Evolutionary conservation across 116 monocot genomes (phyloP), one percentile per base, ranked within the genome.

Genomic region (Posidonia oceanica): DNA sequence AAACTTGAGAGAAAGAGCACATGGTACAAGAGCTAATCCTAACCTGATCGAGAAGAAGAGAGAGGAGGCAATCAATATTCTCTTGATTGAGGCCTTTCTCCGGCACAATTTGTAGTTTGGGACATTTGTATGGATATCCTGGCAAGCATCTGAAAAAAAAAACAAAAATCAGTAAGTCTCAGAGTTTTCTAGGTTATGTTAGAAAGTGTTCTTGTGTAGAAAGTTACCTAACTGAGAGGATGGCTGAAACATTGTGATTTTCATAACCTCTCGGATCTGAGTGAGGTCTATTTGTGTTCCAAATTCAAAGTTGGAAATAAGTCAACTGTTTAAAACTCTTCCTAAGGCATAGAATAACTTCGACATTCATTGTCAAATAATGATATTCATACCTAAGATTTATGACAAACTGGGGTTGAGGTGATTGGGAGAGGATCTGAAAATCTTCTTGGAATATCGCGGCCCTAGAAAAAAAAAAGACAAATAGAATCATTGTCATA

Each of bases 71-170:
- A 52, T 90, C 80, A 65, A 77, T 75, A 75, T 90, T 82, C 62
- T 87, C 80, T 60, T 84, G 72, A 37, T 83, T 81, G 40, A 99
- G 75, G 14, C 84, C 88, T 77, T 89, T 84, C 69, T 87, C 86
- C 57, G 81, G 76, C 39, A 75, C 16, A 51, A 99, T 70, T 69
- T 81, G 84, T 54, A 99, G 64, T 74, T 99, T 99, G 13, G 98
- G 93, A 38, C 84, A 93, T 80, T 93, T 98, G 71, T 83, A 79
- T 71, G 98, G 93, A 73, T 98, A 98, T 17, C 98, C 93, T 56
- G 86, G 84, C 52, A 88, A 78, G 62, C 81, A 86, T 75, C 98
- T 98, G 29, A 29, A 71, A 79, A 67, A 64, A 64, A 4, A 29
- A 39, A 7, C 38, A 14, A 64, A 40, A 39, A 16, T 64, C 64